Percentiles rank a stretch among this genome's conserved stretches.
Conservation (phyloP, 2,329 filamentous ascomycete genomes). For the Sporothrix brunneoviolacea region DNA sequence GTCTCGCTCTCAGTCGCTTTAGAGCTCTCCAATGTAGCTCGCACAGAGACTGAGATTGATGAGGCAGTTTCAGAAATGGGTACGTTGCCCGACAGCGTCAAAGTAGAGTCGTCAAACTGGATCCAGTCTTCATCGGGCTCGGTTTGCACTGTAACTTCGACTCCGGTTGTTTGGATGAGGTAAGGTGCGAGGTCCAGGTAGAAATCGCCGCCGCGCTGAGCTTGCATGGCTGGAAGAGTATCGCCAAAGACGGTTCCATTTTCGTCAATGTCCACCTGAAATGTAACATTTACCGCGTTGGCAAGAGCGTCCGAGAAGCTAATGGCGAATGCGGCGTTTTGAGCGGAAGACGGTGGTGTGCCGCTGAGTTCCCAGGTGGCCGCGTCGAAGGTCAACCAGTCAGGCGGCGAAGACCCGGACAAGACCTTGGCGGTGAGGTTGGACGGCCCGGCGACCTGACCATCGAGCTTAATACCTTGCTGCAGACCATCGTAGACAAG, state of each 20-base stretch:
- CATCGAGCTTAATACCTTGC: slow-evolving; percentile 51
- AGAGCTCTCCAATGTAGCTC: slow-evolving; percentile 28
- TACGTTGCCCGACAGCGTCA: slow-evolving; percentile 35
- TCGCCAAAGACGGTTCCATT: slow-evolving; percentile 32
- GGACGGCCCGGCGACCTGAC: slow-evolving; percentile 35
- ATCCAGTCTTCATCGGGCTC: slow-evolving; percentile 39
- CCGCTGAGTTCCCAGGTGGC: slow-evolving; percentile 57
- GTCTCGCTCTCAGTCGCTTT: slow-evolving; percentile 31
- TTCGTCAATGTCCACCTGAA: slow-evolving; percentile 31
- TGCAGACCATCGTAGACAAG: slow-evolving; percentile 48
- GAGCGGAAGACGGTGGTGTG: slow-evolving; percentile 51
- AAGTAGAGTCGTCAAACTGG: slow-evolving; percentile 23
- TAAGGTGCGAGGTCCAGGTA: slow-evolving; percentile 37
- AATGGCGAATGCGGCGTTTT: slow-evolving; percentile 57
- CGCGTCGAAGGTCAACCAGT: slow-evolving; percentile 64
- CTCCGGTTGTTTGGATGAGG: slow-evolving; percentile 33
- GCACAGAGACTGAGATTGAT: slow-evolving; percentile 22
- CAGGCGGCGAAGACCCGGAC: slow-evolving; percentile 47
- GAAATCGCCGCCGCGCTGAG: slow-evolving; percentile 35
- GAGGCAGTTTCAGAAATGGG: slow-evolving; percentile 28
- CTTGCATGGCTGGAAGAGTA: slow-evolving; percentile 33
- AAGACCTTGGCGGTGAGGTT: slow-evolving; percentile 38
- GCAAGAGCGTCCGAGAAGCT: slow-evolving; percentile 52
- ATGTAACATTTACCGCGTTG: slow-evolving; percentile 51
- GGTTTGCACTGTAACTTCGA: slow-evolving; percentile 31